Base-by-base conservation (phyloP, 2,329 filamentous ascomycete species). In the Furcasterigmium sp. region DNA sequence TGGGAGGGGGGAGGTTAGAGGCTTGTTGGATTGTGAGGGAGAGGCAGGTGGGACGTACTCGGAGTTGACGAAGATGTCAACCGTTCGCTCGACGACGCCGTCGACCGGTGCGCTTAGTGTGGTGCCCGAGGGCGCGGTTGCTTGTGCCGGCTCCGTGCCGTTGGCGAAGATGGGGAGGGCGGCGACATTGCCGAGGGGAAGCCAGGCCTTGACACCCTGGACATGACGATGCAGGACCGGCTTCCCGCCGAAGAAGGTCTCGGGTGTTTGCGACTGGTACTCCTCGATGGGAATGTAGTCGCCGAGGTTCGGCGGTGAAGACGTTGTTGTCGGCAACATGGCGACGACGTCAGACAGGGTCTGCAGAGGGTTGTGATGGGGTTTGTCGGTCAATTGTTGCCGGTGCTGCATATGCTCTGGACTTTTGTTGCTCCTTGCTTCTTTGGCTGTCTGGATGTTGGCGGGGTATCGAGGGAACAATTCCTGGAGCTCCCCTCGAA, bases 241-340 rank as follows among this genome's bases (percentile, higher is more conserved):
- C 56, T 85, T 87, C 21, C 78, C 79, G 53, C 75, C 78, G 54
- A 82, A 84, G 65, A 91, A 91, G 34, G 78, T 84, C 45, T 73
- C 70, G 1, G 87, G 87, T 2, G 87, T 91, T 56, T 82, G 80
- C 41, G 80, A 71, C 60, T 88, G 78, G 58, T 89, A 85, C 47
- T 87, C 81, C 45, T 73, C 68, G 37, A 91, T 73, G 5, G 77
- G 68, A 26, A 75, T 80, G 63, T 81, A 91, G 57, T 82, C 76
- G 28, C 69, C 69, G 13, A 71, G 56, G 14, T 72, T 65, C 5
- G 84, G 84, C 21, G 79, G 68, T 3, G 65, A 65, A 39, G 72
- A 72, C 37, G 87, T 76, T 1, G 77, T 80, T 5, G 73, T 76
- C 25, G 74, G 68, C 38, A 74, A 56, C 67, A 71, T 70, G 20